Percentiles rank a stretch among this genome's conserved stretches.
phyloP scores from a whole-genome alignment of 2,329 filamentous ascomycete genomes.

The Aureobasidium sp. region DNA sequence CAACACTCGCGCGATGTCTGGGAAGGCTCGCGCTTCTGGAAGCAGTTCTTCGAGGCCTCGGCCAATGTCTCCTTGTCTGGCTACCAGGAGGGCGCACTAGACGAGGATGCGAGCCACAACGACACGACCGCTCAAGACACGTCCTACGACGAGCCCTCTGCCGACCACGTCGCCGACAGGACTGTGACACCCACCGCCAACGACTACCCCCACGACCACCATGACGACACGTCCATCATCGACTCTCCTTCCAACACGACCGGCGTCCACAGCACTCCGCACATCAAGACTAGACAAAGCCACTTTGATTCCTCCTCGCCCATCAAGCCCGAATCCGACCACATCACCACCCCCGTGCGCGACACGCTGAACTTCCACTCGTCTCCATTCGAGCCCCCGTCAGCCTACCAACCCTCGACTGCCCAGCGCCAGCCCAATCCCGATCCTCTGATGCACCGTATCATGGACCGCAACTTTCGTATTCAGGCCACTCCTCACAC shows the following conservation, averaged over 20 bases:
- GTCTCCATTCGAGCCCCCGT: conserved; percentile 47
- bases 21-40: conserved; percentile 93
- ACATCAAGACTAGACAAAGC: conserved; percentile 17
- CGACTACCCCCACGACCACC: conserved; percentile 25
- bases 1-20: conserved; percentile 90
- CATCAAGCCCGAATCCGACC: conserved; percentile 19
- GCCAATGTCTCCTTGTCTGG: conserved; percentile 94
- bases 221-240: conserved; percentile 55
- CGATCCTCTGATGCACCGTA: conserved; percentile 78
- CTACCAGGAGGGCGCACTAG: conserved; percentile 72
- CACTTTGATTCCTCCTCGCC: conserved; percentile 19
- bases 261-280: conserved; percentile 54
- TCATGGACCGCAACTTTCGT: conserved; percentile 94
- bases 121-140: conserved; percentile 21
- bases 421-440: conserved; percentile 39
- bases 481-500: conserved; percentile 85
- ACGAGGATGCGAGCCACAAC: conserved; percentile 46
- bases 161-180: conserved; percentile 24
- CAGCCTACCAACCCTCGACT: conserved; percentile 33
- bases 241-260: conserved; percentile 49
- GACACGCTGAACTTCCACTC: conserved; percentile 11
- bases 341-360: conserved; percentile 17
- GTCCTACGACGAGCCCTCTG: conserved; percentile 17
- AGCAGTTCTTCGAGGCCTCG: conserved; percentile 98
- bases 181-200: conserved; percentile 33